Evolutionary conservation across 176 grass and related monocot genomes (phyloP).

Genomic region (Carex cristatella): DNA sequence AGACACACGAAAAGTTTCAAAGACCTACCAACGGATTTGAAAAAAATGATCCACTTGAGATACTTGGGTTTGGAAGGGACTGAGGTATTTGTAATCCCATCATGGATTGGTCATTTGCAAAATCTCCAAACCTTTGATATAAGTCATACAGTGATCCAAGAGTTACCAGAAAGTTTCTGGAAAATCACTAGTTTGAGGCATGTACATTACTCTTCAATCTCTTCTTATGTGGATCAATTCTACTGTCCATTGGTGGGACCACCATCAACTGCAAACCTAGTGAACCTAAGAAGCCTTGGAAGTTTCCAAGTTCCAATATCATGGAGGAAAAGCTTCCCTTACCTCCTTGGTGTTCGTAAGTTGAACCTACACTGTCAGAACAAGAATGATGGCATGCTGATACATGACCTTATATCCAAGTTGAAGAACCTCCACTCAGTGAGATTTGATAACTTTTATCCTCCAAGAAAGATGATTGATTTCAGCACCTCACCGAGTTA

Average conservation of each 20-base stretch:
- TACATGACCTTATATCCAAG: neutral
- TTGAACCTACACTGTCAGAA: neutral
- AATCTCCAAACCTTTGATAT: neutral
- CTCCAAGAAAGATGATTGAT: neutral
- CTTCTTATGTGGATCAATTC: too few relatives aligned
- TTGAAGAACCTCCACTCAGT: neutral
- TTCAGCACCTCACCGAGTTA: neutral
- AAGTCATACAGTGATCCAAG: neutral
- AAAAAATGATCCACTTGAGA: neutral
- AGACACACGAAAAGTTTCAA: neutral
- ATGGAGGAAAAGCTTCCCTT: neutral
- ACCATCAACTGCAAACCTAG: neutral
- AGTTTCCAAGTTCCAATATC: neutral
- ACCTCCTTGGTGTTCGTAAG: neutral
- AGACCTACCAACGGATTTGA: neutral
- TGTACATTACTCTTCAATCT: neutral
- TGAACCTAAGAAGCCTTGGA: neutral
- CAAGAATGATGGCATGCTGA: neutral
- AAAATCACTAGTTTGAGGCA: neutral
- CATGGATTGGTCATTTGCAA: neutral
- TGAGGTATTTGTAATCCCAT: neutral
- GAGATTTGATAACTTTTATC: neutral
- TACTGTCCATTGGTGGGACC: neutral
- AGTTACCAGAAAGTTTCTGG: neutral
- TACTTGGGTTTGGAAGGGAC: neutral